A percentile compares a stretch with the other conserved stretches of the same genome.
Evolutionary conservation across 2,329 filamentous ascomycete species (phyloP).

Genomic region (Furcasterigmium sp.): DNA sequence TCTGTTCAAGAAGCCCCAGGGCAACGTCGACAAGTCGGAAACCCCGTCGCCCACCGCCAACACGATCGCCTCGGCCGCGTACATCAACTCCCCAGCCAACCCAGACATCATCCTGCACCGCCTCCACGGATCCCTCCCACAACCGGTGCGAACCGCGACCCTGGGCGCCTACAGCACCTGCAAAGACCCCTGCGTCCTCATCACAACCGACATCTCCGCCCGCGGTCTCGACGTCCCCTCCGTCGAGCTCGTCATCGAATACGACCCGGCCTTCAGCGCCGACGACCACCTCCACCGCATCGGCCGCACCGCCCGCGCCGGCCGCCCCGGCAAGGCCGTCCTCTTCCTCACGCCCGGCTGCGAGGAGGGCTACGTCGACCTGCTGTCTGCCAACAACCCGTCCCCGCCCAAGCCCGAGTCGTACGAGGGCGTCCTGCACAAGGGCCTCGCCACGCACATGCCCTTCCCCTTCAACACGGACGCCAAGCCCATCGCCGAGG

Average conservation of each 20-base stretch:
- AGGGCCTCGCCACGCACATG: constrained; percentile 57
- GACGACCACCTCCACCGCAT: constrained; percentile 94
- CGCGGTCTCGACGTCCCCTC: constrained; percentile 93
- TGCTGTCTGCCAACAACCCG: constrained; percentile 48
- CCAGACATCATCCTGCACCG: constrained; percentile 70
- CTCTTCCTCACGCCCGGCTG: constrained; percentile 87
- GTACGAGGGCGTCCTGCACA: constrained; percentile 55
- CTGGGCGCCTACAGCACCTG: constrained; percentile 73
- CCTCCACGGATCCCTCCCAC: constrained; percentile 87
- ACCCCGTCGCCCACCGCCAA: constrained; percentile 30
- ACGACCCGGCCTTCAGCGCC: constrained; percentile 89
- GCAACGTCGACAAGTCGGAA: not conserved
- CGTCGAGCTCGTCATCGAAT: constrained; percentile 92
- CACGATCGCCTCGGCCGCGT: constrained; percentile 64
- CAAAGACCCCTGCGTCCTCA: constrained; percentile 71
- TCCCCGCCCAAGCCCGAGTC: constrained; percentile 42
- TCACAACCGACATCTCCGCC: constrained; percentile 94
- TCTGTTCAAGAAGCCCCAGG: constrained; percentile 51
- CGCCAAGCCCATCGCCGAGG: constrained; percentile 31
- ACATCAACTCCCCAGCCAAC: constrained; percentile 72
- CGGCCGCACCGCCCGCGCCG: constrained; percentile 89
- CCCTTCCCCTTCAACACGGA: constrained; percentile 69
- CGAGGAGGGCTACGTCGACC: constrained; percentile 84
- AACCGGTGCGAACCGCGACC: constrained; percentile 81
- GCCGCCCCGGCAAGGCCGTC: constrained; percentile 77